Percentiles rank a stretch among this genome's conserved stretches.
phyloP scores from a whole-genome alignment of 768 basidiomycete genomes.

The Phaeotremella skinneri region DNA sequence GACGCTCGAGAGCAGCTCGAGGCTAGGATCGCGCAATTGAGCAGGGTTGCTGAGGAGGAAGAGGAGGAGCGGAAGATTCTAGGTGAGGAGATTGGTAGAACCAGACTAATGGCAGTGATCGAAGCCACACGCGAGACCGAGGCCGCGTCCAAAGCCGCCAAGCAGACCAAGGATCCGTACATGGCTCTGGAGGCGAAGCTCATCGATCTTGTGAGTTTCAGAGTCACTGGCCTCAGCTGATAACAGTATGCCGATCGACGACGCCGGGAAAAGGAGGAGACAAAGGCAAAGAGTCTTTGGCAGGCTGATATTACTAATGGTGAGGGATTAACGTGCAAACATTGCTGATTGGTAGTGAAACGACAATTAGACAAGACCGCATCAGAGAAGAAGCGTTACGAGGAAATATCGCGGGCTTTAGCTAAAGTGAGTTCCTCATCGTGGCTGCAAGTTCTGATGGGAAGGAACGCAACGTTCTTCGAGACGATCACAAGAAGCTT shows the following conservation, averaged over 20 bases:
- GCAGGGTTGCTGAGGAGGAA: not conserved
- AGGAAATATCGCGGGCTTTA: slow-evolving; percentile 80
- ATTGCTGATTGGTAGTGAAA: slow-evolving; percentile 61
- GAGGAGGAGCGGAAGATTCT: not conserved
- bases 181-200: slow-evolving; percentile 75
- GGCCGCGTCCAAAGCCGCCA: not conserved
- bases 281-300: slow-evolving; percentile 8
- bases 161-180: slow-evolving; percentile 3
- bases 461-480: slow-evolving; percentile 3
- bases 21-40: not conserved
- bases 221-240: not conserved
- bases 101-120: not conserved
- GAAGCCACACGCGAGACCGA: not conserved
- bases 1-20: not conserved
- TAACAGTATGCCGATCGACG: not conserved
- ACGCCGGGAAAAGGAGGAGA: not conserved
- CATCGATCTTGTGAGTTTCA: slow-evolving; percentile 70
- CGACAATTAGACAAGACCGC: slow-evolving; percentile 81
- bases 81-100: not conserved
- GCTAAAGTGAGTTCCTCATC: slow-evolving; percentile 64
- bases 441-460: too few relatives aligned
- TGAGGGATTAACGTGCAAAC: not conserved
- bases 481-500: slow-evolving; percentile 81
- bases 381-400: slow-evolving; percentile 84
- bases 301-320: slow-evolving; percentile 19